Conservation (phyloP, 2,329 filamentous ascomycete species). For the Trichoderma brevicompactum region DNA sequence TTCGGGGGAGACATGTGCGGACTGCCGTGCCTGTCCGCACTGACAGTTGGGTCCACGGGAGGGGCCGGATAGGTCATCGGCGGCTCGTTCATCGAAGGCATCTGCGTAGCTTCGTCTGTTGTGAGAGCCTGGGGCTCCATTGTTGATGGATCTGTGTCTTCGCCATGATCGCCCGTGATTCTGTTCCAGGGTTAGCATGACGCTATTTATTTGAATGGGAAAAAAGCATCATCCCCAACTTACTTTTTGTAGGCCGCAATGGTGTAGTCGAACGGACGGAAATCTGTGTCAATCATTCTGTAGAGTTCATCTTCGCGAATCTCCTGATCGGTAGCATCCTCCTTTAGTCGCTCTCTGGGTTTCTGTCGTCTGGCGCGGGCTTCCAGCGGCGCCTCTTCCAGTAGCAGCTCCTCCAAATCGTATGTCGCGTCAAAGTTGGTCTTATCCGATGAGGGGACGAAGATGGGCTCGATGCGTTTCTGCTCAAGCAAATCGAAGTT, state of each 20-base stretch:
- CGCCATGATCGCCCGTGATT: slow-evolving; percentile 40
- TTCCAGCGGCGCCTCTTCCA: slow-evolving; percentile 94
- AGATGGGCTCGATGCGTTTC: slow-evolving; percentile 89
- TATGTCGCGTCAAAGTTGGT: slow-evolving; percentile 99
- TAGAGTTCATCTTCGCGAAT: slow-evolving; percentile 94
- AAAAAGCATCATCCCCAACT: slow-evolving; percentile 35
- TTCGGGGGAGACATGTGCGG: slow-evolving; percentile 35
- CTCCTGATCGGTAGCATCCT: slow-evolving; percentile 93
- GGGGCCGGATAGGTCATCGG: slow-evolving; percentile 28
- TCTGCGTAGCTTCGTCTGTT: slow-evolving; percentile 54
- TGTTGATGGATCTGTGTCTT: slow-evolving; percentile 3
- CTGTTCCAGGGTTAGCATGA: slow-evolving; percentile 34
- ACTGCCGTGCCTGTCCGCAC: background rate
- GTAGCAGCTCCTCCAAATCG: slow-evolving; percentile 87
- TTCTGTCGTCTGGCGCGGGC: slow-evolving; percentile 92
- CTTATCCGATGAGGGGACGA: slow-evolving; percentile 93
- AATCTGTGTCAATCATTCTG: slow-evolving; percentile 90
- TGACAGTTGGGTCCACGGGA: slow-evolving; percentile 18
- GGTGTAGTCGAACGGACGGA: slow-evolving; percentile 95
- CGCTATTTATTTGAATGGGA: slow-evolving; percentile 14
- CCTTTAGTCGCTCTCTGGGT: slow-evolving; percentile 85
- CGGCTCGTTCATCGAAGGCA: slow-evolving; percentile 36
- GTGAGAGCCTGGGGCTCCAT: slow-evolving; percentile 53
- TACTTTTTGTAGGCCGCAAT: slow-evolving; percentile 76
- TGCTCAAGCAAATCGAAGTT: slow-evolving; percentile 83